These are phyloP conservation scores for Colletotrichum sp. DNA, from an alignment of 2,329 filamentous ascomycete species.

Conservation along the genomic window DNA sequence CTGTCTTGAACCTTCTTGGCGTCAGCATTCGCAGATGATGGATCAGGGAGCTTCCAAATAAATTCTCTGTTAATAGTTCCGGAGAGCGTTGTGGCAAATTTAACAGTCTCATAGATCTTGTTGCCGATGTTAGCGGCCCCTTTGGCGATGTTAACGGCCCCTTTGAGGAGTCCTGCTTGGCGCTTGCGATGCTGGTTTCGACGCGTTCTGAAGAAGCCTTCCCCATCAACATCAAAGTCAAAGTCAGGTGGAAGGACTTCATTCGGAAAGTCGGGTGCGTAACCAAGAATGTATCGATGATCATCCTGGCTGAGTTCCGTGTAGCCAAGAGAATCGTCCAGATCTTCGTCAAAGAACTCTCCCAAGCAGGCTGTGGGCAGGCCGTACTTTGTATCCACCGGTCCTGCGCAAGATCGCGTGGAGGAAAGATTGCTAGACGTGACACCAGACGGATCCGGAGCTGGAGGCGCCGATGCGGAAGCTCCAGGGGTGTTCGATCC, in stretches of 20 bases:
- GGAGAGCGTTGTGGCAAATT: slow-evolving; percentile 4
- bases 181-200: not conserved
- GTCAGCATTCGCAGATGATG: not conserved
- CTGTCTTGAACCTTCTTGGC: slow-evolving; percentile 22
- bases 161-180: not conserved
- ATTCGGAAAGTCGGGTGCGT: not conserved
- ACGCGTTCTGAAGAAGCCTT: not conserved
- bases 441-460: not conserved
- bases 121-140: not conserved
- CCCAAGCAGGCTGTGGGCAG: slow-evolving; percentile 29
- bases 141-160: not conserved
- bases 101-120: not conserved
- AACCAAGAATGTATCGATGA: not conserved
- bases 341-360: slow-evolving; percentile 28
- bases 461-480: not conserved
- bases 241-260: not conserved
- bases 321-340: slow-evolving; percentile 29
- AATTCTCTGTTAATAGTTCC: slow-evolving; percentile 20
- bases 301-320: not conserved
- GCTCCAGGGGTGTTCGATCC: not conserved
- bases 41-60: slow-evolving; percentile 24
- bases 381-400: slow-evolving; percentile 23
- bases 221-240: not conserved
- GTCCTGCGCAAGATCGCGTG: not conserved
- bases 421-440: not conserved